Percentiles rank a stretch among this genome's conserved stretches.
phyloP scores from a whole-genome alignment of 2,329 filamentous ascomycete genomes.

The Cordyceps cicadae region DNA sequence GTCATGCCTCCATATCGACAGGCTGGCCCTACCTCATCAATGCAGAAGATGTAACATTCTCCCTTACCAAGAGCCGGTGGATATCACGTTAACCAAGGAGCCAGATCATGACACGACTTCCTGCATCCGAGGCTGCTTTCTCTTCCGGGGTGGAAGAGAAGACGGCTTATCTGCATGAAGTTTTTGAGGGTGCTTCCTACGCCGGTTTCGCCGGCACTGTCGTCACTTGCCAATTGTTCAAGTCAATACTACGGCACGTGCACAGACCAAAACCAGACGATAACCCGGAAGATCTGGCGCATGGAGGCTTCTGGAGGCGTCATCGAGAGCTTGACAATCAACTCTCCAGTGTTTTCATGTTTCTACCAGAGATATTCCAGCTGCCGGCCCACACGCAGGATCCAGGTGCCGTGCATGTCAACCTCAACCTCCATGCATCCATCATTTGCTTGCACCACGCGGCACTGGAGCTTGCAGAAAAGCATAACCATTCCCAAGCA shows the following conservation, averaged over 20 bases:
- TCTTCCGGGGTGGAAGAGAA: slow-evolving; percentile 54
- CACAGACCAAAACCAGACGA: slow-evolving; percentile 65
- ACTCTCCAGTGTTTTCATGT: slow-evolving; percentile 68
- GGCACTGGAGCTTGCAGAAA: slow-evolving; percentile 74
- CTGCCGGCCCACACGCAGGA: slow-evolving; percentile 62
- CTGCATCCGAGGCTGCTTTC: slow-evolving; percentile 70
- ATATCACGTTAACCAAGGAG: slow-evolving; percentile 12
- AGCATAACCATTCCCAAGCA: slow-evolving; percentile 54
- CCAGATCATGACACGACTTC: slow-evolving; percentile 69
- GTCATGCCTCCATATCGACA: slow-evolving; percentile 79
- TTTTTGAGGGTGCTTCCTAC: slow-evolving; percentile 53
- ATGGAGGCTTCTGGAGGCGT: slow-evolving; percentile 77
- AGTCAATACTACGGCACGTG: slow-evolving; percentile 70
- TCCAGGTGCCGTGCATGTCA: slow-evolving; percentile 68
- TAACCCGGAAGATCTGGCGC: slow-evolving; percentile 60
- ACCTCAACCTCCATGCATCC: slow-evolving; percentile 82
- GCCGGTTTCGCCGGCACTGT: slow-evolving; percentile 66
- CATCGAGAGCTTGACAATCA: slow-evolving; percentile 78
- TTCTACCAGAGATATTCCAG: slow-evolving; percentile 65
- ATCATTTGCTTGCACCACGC: slow-evolving; percentile 85
- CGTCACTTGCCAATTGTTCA: slow-evolving; percentile 70
- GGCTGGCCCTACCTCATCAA: slow-evolving; percentile 83
- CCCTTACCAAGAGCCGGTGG: neutral
- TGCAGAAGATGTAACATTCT: slow-evolving; percentile 49
- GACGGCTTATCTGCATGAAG: slow-evolving; percentile 55